phyloP scores from a whole-genome alignment of 768 basidiomycete genomes.

The Austroboletus festivus region DNA sequence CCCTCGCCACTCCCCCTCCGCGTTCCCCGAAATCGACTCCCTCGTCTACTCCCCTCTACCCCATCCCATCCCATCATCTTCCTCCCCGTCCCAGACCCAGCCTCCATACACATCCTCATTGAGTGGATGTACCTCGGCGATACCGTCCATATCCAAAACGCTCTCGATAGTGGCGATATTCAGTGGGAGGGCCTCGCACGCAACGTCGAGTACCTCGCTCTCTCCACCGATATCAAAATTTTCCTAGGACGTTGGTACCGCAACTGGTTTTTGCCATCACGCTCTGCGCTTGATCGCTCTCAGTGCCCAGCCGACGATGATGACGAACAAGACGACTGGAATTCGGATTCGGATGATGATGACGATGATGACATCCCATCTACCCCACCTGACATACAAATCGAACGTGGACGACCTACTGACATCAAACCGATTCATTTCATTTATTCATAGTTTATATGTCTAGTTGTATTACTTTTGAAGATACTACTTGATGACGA shows the following conservation, averaged over 20 bases:
- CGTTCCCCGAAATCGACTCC: slow-evolving; percentile 52
- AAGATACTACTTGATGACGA: too few species aligned
- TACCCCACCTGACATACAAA: too few species aligned
- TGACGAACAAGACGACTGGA: slow-evolving; percentile 36
- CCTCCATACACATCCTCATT: slow-evolving; percentile 67
- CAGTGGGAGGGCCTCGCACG: slow-evolving; percentile 86
- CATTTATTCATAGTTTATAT: too few species aligned
- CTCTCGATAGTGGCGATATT: slow-evolving; percentile 59
- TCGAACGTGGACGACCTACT: slow-evolving; percentile 40
- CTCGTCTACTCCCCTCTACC: slow-evolving; percentile 60
- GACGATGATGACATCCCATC: slow-evolving; percentile 12
- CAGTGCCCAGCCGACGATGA: slow-evolving; percentile 32
- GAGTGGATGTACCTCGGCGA: slow-evolving; percentile 85
- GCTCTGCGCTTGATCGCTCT: slow-evolving; percentile 20
- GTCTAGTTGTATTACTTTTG: too few species aligned
- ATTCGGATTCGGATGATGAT: slow-evolving; percentile 17
- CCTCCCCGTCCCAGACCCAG: slow-evolving; percentile 72
- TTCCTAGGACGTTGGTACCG: slow-evolving; percentile 76
- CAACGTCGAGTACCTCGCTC: slow-evolving; percentile 85
- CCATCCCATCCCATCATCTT: slow-evolving; percentile 66
- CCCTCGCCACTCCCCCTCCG: slow-evolving; percentile 27
- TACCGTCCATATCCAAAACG: slow-evolving; percentile 60
- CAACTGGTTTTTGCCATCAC: slow-evolving; percentile 53
- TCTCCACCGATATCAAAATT: slow-evolving; percentile 71
- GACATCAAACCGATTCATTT: slow-evolving; percentile 41